A percentile compares a stretch with the other conserved stretches of the same genome.
Evolutionary conservation across 2,329 filamentous ascomycete genomes (phyloP).

Genomic region (Thermomyces lanuginosus): DNA sequence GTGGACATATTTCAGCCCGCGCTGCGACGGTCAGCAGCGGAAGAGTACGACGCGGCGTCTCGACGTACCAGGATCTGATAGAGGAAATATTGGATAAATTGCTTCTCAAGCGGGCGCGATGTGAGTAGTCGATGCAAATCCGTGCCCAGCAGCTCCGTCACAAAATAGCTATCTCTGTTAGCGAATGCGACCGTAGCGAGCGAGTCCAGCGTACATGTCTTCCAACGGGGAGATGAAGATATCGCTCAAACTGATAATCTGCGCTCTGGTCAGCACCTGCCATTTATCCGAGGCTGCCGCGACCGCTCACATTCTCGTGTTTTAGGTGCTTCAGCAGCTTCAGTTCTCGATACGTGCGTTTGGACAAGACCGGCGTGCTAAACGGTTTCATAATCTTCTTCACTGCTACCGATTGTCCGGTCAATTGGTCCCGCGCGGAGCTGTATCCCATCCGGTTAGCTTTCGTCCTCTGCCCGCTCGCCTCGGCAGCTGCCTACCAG

Average conservation of each 20-base stretch:
- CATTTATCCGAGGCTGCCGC: too few species aligned
- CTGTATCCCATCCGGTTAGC: conserved; percentile 33
- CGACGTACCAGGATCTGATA: conserved; percentile 86
- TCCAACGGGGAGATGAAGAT: conserved; percentile 99
- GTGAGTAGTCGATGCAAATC: conserved; percentile 91
- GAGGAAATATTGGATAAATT: conserved; percentile 99
- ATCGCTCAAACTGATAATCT: conserved; percentile 96
- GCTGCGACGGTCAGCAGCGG: conserved; percentile 37
- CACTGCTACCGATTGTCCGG: conserved; percentile 87
- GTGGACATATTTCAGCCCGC: conserved; percentile 96
- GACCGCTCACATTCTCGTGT: conserved; percentile 70
- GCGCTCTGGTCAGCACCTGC: conserved; percentile 12
- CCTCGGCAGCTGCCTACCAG: conserved; percentile 47
- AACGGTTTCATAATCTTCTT: conserved; percentile 99
- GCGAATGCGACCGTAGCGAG: not conserved
- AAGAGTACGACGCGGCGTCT: conserved; percentile 2
- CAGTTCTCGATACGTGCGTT: conserved; percentile 92
- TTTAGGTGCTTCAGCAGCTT: conserved; percentile 91
- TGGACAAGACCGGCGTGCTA: conserved; percentile 94
- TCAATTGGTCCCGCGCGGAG: conserved; percentile 95
- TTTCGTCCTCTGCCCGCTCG: conserved; percentile 1
- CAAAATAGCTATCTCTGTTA: conserved; percentile 59
- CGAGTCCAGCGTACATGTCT: conserved; percentile 62
- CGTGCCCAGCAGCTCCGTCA: conserved; percentile 92
- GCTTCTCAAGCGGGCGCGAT: conserved; percentile 90